Evolutionary conservation across 352 stramenopile species (phyloP).

Genomic region (Halophytophthora polymorphica): DNA sequence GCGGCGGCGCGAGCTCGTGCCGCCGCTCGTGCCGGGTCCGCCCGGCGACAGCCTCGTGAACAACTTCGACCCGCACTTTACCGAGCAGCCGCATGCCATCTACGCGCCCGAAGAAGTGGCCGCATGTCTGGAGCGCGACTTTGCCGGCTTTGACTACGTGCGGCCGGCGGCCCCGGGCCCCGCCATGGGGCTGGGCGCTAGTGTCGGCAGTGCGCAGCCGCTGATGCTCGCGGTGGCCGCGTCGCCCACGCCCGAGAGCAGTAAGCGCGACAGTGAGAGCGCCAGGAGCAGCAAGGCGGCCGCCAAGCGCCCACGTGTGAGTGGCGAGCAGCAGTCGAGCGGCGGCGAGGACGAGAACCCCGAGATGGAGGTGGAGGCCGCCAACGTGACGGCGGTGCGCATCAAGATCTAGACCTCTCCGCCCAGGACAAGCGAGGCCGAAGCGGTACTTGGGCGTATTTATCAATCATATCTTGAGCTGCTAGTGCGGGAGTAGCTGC

Average conservation of each 20-base stretch:
- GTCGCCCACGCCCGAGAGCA: background rate
- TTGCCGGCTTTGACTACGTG: slow-evolving; percentile 84
- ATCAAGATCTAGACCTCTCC: slow-evolving; percentile 81
- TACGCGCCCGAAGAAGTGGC: slow-evolving; percentile 68
- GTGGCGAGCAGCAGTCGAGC: slow-evolving; percentile 19
- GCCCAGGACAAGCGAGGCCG: too few species aligned
- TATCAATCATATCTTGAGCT: slow-evolving; percentile 21
- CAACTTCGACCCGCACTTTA: slow-evolving; percentile 88
- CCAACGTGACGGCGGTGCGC: slow-evolving; percentile 33
- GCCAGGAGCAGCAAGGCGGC: slow-evolving; percentile 35
- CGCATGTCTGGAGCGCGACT: slow-evolving; percentile 71
- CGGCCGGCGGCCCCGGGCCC: slow-evolving; percentile 20
- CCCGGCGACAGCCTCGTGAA: slow-evolving; percentile 69
- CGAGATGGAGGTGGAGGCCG: slow-evolving; percentile 42
- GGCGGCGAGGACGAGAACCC: slow-evolving; percentile 48
- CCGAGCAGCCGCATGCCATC: slow-evolving; percentile 76
- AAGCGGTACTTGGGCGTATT: too few species aligned
- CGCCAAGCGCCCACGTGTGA: slow-evolving; percentile 13
- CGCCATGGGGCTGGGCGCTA: background rate
- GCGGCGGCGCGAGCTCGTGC: slow-evolving; percentile 51
- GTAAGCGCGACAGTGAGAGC: slow-evolving; percentile 28
- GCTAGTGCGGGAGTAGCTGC: background rate
- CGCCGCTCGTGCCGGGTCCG: slow-evolving; percentile 58
- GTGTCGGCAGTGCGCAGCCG: slow-evolving; percentile 13
- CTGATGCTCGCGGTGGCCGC: slow-evolving; percentile 21